Evolutionary conservation across 352 stramenopile genomes (phyloP).

Genomic region (Pythium rhizo-oryzae): DNA sequence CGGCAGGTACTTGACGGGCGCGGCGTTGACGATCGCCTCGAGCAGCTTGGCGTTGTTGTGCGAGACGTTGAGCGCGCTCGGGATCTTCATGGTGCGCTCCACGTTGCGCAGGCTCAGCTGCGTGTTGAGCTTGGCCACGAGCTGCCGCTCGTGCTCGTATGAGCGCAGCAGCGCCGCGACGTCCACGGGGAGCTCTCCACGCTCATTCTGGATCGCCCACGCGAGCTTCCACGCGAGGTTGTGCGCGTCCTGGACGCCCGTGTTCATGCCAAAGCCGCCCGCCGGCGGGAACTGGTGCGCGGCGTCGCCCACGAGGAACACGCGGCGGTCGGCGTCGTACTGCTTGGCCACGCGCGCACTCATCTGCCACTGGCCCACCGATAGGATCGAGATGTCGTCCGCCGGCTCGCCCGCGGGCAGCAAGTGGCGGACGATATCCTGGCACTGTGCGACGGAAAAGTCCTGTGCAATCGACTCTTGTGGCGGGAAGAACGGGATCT

Average conservation of each 20-base stretch:
- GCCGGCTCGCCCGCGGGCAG: slow-evolving; percentile 31
- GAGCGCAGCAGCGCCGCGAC: slow-evolving; percentile 53
- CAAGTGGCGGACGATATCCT: slow-evolving; percentile 52
- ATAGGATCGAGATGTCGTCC: slow-evolving; percentile 81
- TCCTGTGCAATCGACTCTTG: slow-evolving; percentile 70
- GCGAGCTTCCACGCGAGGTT: slow-evolving; percentile 94
- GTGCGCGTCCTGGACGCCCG: slow-evolving; percentile 90
- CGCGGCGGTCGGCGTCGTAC: slow-evolving; percentile 65
- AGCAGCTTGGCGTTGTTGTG: slow-evolving; percentile 76
- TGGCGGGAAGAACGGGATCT: slow-evolving; percentile 93
- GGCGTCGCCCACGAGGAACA: slow-evolving; percentile 92
- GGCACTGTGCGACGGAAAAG: slow-evolving; percentile 63
- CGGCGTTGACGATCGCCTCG: slow-evolving; percentile 57
- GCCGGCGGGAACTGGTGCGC: slow-evolving; percentile 93
- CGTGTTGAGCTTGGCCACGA: slow-evolving; percentile 74
- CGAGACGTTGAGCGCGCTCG: slow-evolving; percentile 78
- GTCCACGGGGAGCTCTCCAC: slow-evolving; percentile 17
- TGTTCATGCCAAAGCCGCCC: slow-evolving; percentile 94
- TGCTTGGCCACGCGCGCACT: slow-evolving; percentile 88
- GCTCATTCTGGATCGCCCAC: slow-evolving; percentile 42
- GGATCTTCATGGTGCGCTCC: slow-evolving; percentile 85
- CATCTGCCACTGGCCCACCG: slow-evolving; percentile 93
- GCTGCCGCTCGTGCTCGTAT: slow-evolving; percentile 83
- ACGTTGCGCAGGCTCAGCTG: slow-evolving; percentile 87
- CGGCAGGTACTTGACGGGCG: slow-evolving; percentile 61